phyloP scores from a whole-genome alignment of 192 early-diverging fungal species.

The Backusella psychrophila region DNA sequence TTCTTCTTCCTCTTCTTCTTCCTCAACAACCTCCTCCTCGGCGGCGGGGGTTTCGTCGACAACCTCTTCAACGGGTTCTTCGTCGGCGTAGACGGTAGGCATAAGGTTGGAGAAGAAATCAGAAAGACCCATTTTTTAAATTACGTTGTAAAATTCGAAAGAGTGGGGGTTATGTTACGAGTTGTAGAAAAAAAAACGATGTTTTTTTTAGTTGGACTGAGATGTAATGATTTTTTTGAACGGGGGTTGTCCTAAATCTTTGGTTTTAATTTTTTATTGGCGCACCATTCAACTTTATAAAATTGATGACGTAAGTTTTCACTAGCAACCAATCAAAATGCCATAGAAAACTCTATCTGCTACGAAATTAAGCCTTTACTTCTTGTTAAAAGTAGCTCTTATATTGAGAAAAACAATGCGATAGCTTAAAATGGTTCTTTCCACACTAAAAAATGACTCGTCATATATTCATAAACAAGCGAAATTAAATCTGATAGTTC shows the following conservation, averaged over 20 bases:
- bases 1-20: slow-evolving; percentile 42
- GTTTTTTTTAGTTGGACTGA: not conserved
- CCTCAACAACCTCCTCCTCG: slow-evolving; percentile 38
- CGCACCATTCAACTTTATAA: not conserved
- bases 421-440: not conserved
- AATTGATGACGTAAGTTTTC: not conserved
- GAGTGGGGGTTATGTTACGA: slow-evolving; percentile 17
- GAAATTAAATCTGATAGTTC: not conserved
- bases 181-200: not conserved
- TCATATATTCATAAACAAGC: too few species aligned
- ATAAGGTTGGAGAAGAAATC: slow-evolving; percentile 43
- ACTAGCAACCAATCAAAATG: not conserved
- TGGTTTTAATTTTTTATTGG: not conserved
- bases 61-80: slow-evolving; percentile 42
- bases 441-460: not conserved
- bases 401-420: not conserved
- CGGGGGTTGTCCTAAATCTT: not conserved
- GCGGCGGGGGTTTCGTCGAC: slow-evolving; percentile 27
- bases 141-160: slow-evolving; percentile 1
- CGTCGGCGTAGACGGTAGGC: slow-evolving; percentile 66
- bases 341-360: not conserved
- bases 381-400: too few species aligned
- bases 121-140: slow-evolving; percentile 31
- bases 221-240: slow-evolving; percentile 2
- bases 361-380: not conserved